These are phyloP conservation scores for Daldinia childiae DNA, from an alignment of 495 filamentous ascomycete species.

Conservation along the genomic window DNA sequence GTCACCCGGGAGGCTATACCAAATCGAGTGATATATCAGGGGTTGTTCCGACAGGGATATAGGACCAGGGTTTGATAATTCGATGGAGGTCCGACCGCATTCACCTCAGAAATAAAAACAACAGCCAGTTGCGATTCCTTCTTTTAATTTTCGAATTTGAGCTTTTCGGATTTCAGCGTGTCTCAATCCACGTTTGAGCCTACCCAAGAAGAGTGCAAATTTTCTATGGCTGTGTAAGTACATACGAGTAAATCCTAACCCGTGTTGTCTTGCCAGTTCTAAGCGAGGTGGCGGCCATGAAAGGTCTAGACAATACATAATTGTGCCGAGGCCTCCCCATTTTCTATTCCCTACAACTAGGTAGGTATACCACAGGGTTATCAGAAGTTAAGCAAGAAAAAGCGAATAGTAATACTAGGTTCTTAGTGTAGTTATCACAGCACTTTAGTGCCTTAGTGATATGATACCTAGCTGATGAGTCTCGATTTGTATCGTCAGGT, in stretches of 20 bases:
- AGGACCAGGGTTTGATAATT: constrained; percentile 13
- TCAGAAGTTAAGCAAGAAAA: neutral
- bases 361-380: neutral
- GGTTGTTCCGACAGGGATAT: neutral
- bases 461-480: constrained; percentile 9
- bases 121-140: constrained; percentile 1
- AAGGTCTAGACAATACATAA: neutral
- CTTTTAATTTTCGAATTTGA: neutral
- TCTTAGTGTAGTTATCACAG: constrained; percentile 8
- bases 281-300: neutral
- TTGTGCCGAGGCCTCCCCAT: neutral
- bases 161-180: constrained; percentile 6
- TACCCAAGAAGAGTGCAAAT: neutral
- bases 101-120: constrained; percentile 21
- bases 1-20: constrained; percentile 32
- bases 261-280: neutral
- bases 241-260: constrained; percentile 1
- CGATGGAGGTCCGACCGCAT: constrained; percentile 30
- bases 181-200: constrained; percentile 24
- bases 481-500: constrained; percentile 28
- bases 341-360: neutral
- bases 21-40: constrained; percentile 26
- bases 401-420: constrained; percentile 8
- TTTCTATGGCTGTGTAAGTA: neutral
- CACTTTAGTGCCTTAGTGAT: constrained; percentile 35